A percentile compares a stretch with the other conserved stretches of the same genome.
These are phyloP conservation scores for Venturia aucupariae DNA, from an alignment of 2,329 filamentous ascomycete genomes.

Conservation along the genomic window DNA sequence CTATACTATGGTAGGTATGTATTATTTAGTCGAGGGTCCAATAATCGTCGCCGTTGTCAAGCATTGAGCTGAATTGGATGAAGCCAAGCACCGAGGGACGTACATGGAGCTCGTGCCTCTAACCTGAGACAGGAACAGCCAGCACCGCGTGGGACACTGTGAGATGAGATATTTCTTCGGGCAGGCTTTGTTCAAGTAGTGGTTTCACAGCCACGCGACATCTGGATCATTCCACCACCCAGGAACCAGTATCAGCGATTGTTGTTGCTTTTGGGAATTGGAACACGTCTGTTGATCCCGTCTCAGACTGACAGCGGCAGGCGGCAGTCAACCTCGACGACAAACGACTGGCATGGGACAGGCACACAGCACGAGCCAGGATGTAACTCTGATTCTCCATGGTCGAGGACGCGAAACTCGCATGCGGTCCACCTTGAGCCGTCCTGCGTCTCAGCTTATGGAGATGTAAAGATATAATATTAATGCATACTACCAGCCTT, in stretches of 20 bases:
- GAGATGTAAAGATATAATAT: background rate
- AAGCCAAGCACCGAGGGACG: background rate
- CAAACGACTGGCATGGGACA: background rate
- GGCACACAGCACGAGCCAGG: background rate
- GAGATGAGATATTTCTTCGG: background rate
- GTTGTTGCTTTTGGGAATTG: background rate
- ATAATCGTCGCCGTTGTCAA: background rate
- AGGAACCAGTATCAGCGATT: background rate
- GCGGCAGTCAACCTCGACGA: background rate
- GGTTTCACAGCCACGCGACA: background rate
- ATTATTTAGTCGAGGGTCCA: too few relatives aligned
- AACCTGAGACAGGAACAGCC: background rate
- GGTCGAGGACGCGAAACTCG: background rate
- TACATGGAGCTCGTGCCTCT: background rate
- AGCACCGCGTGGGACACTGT: background rate
- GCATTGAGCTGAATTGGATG: background rate
- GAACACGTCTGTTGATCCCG: background rate
- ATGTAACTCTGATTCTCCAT: background rate
- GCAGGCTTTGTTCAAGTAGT: background rate
- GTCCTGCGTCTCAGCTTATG: background rate
- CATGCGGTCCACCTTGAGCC: background rate
- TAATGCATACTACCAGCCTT: too few relatives aligned
- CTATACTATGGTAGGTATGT: too few relatives aligned
- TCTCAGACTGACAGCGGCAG: constrained; percentile 10
- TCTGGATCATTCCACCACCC: background rate